Evolutionary conservation across 805 yeast species (phyloP).

Genomic region (Yarrowia osloensis): DNA sequence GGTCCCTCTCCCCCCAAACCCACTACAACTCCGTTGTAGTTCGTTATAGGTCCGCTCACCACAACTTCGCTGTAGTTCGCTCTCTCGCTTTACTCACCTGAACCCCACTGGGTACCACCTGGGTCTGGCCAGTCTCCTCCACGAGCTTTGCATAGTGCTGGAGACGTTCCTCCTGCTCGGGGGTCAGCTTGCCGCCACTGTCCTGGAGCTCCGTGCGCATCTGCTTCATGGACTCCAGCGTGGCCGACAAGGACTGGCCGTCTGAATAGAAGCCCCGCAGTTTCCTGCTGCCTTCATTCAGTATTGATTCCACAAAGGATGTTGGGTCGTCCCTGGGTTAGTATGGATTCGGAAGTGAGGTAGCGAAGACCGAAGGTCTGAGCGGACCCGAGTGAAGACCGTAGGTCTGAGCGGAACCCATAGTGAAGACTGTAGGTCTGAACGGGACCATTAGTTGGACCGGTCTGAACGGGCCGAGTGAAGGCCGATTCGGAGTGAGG

Average conservation of each 20-base stretch:
- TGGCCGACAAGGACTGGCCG: conserved; percentile 21
- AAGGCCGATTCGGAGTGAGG: too few species aligned
- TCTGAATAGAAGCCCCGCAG: conserved; percentile 10
- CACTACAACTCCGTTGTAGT: too few species aligned
- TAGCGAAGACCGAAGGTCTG: not conserved
- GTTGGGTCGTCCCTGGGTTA: conserved; percentile 13
- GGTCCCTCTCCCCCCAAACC: too few species aligned
- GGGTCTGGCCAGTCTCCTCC: conserved; percentile 17
- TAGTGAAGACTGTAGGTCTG: too few species aligned
- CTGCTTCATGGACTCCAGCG: conserved; percentile 1
- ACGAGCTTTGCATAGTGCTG: not conserved
- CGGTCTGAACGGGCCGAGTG: too few species aligned
- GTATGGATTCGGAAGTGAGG: not conserved
- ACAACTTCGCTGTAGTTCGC: not conserved
- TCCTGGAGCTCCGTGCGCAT: not conserved
- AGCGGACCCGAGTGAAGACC: not conserved
- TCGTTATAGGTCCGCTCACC: not conserved
- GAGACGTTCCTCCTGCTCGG: conserved; percentile 1
- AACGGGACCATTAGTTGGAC: too few species aligned
- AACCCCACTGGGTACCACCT: not conserved
- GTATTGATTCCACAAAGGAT: conserved; percentile 5
- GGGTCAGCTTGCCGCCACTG: conserved; percentile 4
- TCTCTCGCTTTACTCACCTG: not conserved
- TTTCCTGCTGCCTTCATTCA: conserved; percentile 4
- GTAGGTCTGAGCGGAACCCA: too few species aligned